Evolutionary conservation across 2,329 filamentous ascomycete genomes (phyloP), one percentile per base, ranked within the genome.

Genomic region (Truncatella angustata): DNA sequence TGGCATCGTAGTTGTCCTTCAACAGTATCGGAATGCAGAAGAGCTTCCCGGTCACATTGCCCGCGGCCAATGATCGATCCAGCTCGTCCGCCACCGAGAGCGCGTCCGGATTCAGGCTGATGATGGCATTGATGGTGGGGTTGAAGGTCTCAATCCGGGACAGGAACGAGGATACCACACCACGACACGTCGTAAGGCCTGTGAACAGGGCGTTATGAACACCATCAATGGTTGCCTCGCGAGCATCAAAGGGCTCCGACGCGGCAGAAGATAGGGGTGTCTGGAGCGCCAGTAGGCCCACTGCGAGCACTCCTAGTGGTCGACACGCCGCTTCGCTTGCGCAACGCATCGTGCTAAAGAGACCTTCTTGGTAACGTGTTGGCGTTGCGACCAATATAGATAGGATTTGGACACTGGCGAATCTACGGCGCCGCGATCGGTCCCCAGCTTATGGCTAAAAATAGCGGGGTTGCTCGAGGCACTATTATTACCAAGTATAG

Each of bases 1-100:
- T 57, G 0, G 80, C 80, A 51, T 84, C 77, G 60, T 78, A 85
- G 60, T 86, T 87, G 66, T 87, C 84, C 63, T 87, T 87, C 5
- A 87, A 66, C 4, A 87, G 61, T 11, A 85, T 65, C 0, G 84
- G 84, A 16, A 87, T 72, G 60, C 84, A 84, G 63, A 86, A 82
- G 1, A 87, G 69, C 1, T 73, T 61, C 1, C 74, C 77, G 0
- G 74, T 76, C 21, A 70, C 68, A 60, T 83, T 81, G 3, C 76
- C 75, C 2, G 70, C 61, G 3, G 71, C 65, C 6, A 83, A 64
- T 11, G 63, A 60, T 10, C 58, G 55, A 59, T 86, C 82, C 23
- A 82, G 63, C 1, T 67, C 60, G 50, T 80, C 74, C 4, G 84
- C 84, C 5, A 70, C 67, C 3, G 53, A 50, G 9, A 72, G 63